phyloP scores from a whole-genome alignment of 345 rosid species.

The Eucalyptus erythrocorys region DNA sequence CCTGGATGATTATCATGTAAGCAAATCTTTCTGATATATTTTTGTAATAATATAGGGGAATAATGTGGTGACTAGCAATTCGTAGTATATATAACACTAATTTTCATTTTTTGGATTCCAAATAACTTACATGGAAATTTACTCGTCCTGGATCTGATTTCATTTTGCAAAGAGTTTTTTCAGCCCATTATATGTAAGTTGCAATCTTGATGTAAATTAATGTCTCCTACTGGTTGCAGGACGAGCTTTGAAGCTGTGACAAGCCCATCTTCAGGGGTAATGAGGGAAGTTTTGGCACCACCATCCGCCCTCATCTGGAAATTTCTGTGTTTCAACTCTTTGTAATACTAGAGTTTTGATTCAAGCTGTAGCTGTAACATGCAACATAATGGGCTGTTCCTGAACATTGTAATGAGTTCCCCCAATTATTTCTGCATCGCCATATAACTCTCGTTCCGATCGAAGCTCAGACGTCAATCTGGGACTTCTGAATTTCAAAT shows the following conservation, averaged over 20 bases:
- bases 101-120: not conserved
- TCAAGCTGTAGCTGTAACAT: not conserved
- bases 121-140: not conserved
- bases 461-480: not conserved
- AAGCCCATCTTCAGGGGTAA: not conserved
- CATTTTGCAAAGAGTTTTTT: not conserved
- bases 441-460: not conserved
- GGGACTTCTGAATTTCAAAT: not conserved
- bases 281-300: not conserved
- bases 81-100: not conserved
- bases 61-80: not conserved
- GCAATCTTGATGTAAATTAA: not conserved
- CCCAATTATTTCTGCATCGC: not conserved
- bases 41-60: not conserved
- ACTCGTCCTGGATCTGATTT: not conserved
- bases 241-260: not conserved
- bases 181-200: not conserved
- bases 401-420: not conserved
- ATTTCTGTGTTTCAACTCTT: not conserved
- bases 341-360: not conserved
- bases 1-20: constrained; percentile 89
- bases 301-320: not conserved
- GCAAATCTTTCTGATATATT: not conserved
- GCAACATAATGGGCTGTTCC: not conserved
- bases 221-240: not conserved